These are phyloP conservation scores for Centella asiatica DNA, from an alignment of 129 eudicot species.

Conservation along the genomic window DNA sequence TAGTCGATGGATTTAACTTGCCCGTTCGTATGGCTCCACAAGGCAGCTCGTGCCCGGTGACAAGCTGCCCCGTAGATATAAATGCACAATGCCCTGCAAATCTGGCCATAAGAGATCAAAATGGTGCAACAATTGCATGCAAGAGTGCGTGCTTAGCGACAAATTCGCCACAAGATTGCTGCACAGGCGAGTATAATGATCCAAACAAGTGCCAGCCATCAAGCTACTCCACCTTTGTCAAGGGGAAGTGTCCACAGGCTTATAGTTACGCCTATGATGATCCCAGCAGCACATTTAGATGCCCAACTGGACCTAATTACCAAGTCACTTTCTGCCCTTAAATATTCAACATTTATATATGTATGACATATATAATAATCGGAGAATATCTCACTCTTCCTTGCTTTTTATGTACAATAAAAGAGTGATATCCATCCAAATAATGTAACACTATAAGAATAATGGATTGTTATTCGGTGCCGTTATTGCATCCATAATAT, in stretches of 20 bases:
- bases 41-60: background rate
- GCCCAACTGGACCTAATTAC: background rate
- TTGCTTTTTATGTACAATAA: too few relatives aligned
- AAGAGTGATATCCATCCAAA: too few relatives aligned
- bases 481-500: too few relatives aligned
- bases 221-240: background rate
- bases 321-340: background rate
- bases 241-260: background rate
- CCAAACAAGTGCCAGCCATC: background rate
- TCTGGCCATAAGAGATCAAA: background rate
- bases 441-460: too few relatives aligned
- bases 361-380: too few relatives aligned
- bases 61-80: background rate
- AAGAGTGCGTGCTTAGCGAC: background rate
- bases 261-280: background rate
- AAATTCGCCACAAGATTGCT: background rate
- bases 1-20: background rate
- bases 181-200: background rate
- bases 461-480: too few relatives aligned
- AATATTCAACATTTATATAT: too few relatives aligned
- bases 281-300: background rate
- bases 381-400: too few relatives aligned
- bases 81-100: background rate
- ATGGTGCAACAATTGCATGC: background rate
- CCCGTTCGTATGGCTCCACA: background rate